Percentiles rank a stretch among this genome's conserved stretches.
phyloP scores from a whole-genome alignment of 2,329 filamentous ascomycete species.

The Aspergillus alliaceus region DNA sequence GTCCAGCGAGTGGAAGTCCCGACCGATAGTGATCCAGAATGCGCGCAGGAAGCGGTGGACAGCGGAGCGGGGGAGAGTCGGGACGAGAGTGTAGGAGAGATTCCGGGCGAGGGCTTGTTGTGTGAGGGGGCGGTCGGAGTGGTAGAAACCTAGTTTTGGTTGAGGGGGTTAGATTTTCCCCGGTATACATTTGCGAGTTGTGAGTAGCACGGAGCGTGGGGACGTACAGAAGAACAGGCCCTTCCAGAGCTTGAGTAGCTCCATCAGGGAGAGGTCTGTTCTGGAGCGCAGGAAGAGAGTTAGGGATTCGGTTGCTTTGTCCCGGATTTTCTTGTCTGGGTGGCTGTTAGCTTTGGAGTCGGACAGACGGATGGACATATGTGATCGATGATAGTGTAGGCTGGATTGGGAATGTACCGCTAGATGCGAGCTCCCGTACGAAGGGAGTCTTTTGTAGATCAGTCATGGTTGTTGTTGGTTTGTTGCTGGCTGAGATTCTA shows the following conservation, averaged over 20 bases:
- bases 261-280: conserved; percentile 62
- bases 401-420: conserved; percentile 54
- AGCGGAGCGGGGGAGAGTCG: conserved; percentile 54
- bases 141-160: conserved; percentile 68
- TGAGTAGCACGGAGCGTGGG: conserved; percentile 31
- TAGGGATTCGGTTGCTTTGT: conserved; percentile 74
- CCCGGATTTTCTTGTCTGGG: conserved; percentile 74
- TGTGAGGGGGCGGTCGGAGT: conserved; percentile 83
- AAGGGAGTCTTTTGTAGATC: conserved; percentile 63
- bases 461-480: conserved; percentile 24
- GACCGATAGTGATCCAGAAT: conserved; percentile 70
- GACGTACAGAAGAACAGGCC: conserved; percentile 78
- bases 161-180: not conserved
- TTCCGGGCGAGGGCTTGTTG: conserved; percentile 81
- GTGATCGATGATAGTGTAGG: not conserved
- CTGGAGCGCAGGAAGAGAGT: conserved; percentile 72
- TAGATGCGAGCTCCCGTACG: conserved; percentile 79
- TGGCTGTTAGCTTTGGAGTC: conserved; percentile 8
- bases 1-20: conserved; percentile 71
- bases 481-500: conserved; percentile 10
- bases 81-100: conserved; percentile 67
- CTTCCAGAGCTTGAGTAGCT: conserved; percentile 89
- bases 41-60: conserved; percentile 55
- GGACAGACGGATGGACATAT: not conserved
- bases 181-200: not conserved